Evolutionary conservation across 2,329 filamentous ascomycete species (phyloP).

Genomic region (Alternaria triticina): DNA sequence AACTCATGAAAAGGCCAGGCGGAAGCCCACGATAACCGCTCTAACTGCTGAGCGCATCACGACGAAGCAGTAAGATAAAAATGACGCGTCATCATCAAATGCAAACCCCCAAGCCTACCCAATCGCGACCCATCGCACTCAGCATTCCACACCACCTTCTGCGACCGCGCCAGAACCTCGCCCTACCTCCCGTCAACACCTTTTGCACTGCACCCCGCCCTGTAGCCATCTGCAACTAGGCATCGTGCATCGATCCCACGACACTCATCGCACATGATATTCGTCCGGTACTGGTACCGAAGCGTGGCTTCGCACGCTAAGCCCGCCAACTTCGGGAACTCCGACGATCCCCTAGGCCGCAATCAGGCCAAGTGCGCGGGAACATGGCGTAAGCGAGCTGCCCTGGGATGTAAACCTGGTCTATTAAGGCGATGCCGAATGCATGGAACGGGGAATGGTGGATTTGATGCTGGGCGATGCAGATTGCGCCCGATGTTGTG

Average conservation of each 20-base stretch:
- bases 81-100: not conserved
- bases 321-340: not conserved
- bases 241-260: not conserved
- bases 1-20: not conserved
- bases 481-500: not conserved
- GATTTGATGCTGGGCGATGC: not conserved
- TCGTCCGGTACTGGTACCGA: not conserved
- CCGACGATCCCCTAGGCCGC: not conserved
- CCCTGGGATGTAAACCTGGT: not conserved
- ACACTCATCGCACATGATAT: not conserved
- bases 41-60: not conserved
- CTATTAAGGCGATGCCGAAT: constrained; percentile 5
- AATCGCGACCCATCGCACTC: not conserved
- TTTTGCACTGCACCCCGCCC: not conserved
- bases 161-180: not conserved
- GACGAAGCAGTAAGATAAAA: not conserved
- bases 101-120: not conserved
- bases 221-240: not conserved
- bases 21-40: not conserved
- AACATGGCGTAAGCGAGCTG: not conserved
- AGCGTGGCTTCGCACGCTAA: not conserved
- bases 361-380: not conserved
- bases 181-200: not conserved
- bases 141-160: not conserved
- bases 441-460: not conserved